These are phyloP conservation scores for Calonectria henricotiae DNA, from an alignment of 2,329 filamentous ascomycete species.

Conservation along the genomic window DNA sequence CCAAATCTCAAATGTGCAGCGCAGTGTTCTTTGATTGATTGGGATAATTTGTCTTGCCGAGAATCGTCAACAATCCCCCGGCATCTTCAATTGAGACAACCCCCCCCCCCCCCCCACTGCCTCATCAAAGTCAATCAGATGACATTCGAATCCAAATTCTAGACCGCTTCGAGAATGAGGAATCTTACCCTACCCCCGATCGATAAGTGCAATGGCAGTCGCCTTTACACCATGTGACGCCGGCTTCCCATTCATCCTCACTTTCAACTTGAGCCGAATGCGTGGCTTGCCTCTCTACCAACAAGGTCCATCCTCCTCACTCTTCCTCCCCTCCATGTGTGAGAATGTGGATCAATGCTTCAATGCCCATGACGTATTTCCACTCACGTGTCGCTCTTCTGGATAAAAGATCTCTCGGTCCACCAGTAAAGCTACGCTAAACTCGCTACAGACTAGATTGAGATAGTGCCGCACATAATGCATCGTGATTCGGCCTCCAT, in stretches of 20 bases:
- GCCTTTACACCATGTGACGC: not conserved
- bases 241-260: slow-evolving; percentile 5
- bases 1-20: not conserved
- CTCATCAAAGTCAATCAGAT: not conserved
- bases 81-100: not conserved
- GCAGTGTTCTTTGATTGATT: not conserved
- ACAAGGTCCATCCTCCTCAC: too few species aligned
- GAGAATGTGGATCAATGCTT: not conserved
- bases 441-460: slow-evolving; percentile 2
- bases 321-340: not conserved
- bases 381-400: slow-evolving; percentile 17
- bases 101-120: not conserved
- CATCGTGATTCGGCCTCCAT: slow-evolving; percentile 9
- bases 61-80: too few species aligned
- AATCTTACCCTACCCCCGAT: not conserved
- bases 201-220: not conserved
- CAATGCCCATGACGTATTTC: not conserved
- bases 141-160: not conserved
- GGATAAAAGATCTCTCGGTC: slow-evolving; percentile 23
- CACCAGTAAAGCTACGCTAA: not conserved
- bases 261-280: not conserved
- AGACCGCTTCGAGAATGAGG: not conserved
- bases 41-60: too few species aligned
- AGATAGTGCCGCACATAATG: slow-evolving; percentile 4
- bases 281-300: not conserved